Conservation (phyloP, 169 alveolate species). For the Nephromyces sp. region DNA sequence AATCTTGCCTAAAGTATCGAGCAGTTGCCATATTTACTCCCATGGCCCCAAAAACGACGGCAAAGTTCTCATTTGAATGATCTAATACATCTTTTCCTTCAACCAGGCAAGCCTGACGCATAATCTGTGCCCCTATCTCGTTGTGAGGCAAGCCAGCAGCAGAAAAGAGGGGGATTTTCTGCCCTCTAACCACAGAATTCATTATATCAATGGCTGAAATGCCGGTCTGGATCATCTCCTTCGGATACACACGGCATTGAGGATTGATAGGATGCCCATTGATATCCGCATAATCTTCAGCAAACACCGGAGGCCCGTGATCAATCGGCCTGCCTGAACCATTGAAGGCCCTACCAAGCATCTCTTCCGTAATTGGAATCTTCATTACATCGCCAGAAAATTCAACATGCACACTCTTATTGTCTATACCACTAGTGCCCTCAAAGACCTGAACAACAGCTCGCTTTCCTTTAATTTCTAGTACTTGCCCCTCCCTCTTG, state of each 20-base stretch:
- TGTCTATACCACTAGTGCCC: slow-evolving; percentile 98
- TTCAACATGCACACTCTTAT: slow-evolving; percentile 87
- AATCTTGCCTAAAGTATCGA: slow-evolving; percentile 96
- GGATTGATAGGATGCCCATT: slow-evolving; percentile 96
- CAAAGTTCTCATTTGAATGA: slow-evolving; percentile 96
- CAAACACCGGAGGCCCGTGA: slow-evolving; percentile 94
- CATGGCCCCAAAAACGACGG: slow-evolving; percentile 99
- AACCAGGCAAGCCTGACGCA: slow-evolving; percentile 97
- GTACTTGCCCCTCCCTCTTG: slow-evolving; percentile 63
- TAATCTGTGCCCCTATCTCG: slow-evolving; percentile 99
- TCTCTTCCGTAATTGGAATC: slow-evolving; percentile 98
- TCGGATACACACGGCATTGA: slow-evolving; percentile 93
- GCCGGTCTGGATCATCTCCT: slow-evolving; percentile 99
- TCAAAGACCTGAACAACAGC: slow-evolving; percentile 89
- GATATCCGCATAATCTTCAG: slow-evolving; percentile 92
- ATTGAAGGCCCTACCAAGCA: slow-evolving; percentile 98
- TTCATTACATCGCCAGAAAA: slow-evolving; percentile 95
- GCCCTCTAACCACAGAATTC: slow-evolving; percentile 99
- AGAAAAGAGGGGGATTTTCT: slow-evolving; percentile 98
- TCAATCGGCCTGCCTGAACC: slow-evolving; percentile 99
- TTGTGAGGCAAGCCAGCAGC: slow-evolving; percentile 99
- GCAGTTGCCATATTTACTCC: slow-evolving; percentile 99
- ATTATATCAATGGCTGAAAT: slow-evolving; percentile 98
- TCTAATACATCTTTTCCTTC: slow-evolving; percentile 91
- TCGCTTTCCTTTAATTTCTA: slow-evolving; percentile 15